Evolutionary conservation across 1,139 yeast species (phyloP), one percentile per base, ranked within the genome.

Genomic region (Saccharomyces hybrid): DNA sequence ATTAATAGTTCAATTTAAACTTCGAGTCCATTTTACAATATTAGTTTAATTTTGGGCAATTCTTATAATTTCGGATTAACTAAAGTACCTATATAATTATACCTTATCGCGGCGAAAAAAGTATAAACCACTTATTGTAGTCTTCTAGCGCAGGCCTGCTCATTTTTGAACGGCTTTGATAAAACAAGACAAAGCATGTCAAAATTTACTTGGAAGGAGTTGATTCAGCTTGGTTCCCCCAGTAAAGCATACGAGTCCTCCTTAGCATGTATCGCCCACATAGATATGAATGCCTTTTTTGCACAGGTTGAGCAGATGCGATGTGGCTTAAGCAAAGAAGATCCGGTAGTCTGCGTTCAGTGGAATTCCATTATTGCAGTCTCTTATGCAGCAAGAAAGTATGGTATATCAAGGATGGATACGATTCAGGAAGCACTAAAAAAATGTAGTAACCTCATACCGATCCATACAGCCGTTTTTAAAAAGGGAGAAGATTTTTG

Each of bases 391-490:
- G 98, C 98, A 0, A 74, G 97, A 34, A 81, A 83, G 56, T 89
- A 69, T 66, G 97, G 97, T 0, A 84, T 93, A 28, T 76, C 81
- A 29, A 73, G 99, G 56, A 84, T 89, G 84, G 95, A 88, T 64
- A 76, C 80, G 0, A 71, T 89, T 1, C 78, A 78, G 9, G 77
- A 82, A 1, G 96, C 97, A 1, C 73, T 75, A 56, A 70, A 78
- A 57, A 85, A 88, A 67, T 91, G 98, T 61, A 93, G 95, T 1
- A 71, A 77, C 42, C 68, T 93, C 13, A 77, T 86, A 4, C 78
- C 88, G 5, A 93, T 95, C 1, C 99, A 93, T 68, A 96, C 97
- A 0, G 97, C 98, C 0, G 96, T 93, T 0, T 93, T 88, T 73
- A 84, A 81, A 62, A 88, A 85, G 66, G 98, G 98, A 1, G 90